phyloP scores from a whole-genome alignment of 2,329 filamentous ascomycete species.

The Diaporthe aspalathi region DNA sequence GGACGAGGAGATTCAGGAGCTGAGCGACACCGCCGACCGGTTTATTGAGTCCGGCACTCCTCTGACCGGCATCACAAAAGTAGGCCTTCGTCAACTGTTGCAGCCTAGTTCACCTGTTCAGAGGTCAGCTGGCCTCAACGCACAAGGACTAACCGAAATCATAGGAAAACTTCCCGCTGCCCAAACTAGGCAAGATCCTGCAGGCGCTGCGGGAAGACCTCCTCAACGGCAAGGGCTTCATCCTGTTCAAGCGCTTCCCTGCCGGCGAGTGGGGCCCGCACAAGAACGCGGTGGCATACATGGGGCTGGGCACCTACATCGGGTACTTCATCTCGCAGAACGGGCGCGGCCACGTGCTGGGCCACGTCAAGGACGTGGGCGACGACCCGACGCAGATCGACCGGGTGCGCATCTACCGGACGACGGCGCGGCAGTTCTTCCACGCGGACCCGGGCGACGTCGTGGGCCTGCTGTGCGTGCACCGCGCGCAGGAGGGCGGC shows the following conservation, averaged over 20 bases:
- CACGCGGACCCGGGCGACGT: slow-evolving; percentile 86
- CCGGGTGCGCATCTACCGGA: slow-evolving; percentile 90
- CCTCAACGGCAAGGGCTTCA: slow-evolving; percentile 87
- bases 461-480: slow-evolving; percentile 84
- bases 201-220: slow-evolving; percentile 54
- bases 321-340: slow-evolving; percentile 93
- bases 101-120: background rate
- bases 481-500: slow-evolving; percentile 81
- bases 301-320: slow-evolving; percentile 86
- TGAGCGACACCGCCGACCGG: slow-evolving; percentile 73
- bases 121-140: too few relatives aligned
- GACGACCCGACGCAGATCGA: slow-evolving; percentile 85
- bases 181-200: slow-evolving; percentile 53
- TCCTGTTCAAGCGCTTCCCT: slow-evolving; percentile 88
- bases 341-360: slow-evolving; percentile 84
- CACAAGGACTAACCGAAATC: background rate
- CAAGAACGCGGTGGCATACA: slow-evolving; percentile 89
- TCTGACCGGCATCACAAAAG: slow-evolving; percentile 72
- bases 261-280: slow-evolving; percentile 79
- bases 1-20: slow-evolving; percentile 72
- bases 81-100: background rate
- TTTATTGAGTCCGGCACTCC: slow-evolving; percentile 75
- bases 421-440: slow-evolving; percentile 86
- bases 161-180: slow-evolving; percentile 57
- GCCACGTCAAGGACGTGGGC: slow-evolving; percentile 89